These are phyloP conservation scores for Mucor sp. DNA, from an alignment of 371 early-diverging fungal genomes.

Conservation along the genomic window DNA sequence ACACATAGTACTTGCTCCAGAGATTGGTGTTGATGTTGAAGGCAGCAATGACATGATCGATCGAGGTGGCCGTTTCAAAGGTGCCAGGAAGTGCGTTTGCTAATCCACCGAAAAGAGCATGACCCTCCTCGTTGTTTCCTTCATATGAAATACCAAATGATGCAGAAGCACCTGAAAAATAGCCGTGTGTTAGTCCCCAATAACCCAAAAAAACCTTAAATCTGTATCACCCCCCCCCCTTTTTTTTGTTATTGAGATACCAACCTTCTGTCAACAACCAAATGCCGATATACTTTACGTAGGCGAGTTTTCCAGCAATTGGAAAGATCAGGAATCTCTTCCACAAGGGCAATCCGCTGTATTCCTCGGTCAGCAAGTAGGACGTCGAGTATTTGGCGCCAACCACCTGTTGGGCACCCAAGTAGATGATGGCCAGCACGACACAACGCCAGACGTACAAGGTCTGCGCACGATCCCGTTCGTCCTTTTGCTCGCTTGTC, in stretches of 20 bases:
- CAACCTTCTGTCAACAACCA: constrained; percentile 72
- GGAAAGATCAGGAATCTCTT: constrained; percentile 48
- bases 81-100: constrained; percentile 55
- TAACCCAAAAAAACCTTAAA: constrained; percentile 16
- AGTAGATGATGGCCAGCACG: constrained; percentile 51
- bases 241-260: background rate
- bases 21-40: constrained; percentile 81
- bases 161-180: constrained; percentile 51
- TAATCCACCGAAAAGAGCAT: constrained; percentile 58
- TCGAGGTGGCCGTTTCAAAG: constrained; percentile 60
- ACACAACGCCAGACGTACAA: constrained; percentile 51
- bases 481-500: constrained; percentile 33
- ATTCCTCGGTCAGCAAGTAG: constrained; percentile 57
- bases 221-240: constrained; percentile 2
- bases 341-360: constrained; percentile 36
- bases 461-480: constrained; percentile 44
- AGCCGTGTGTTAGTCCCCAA: constrained; percentile 6
- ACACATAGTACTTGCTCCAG: constrained; percentile 75
- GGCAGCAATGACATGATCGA: constrained; percentile 57
- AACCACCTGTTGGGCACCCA: constrained; percentile 54
- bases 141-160: constrained; percentile 68
- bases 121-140: constrained; percentile 54
- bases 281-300: constrained; percentile 71
- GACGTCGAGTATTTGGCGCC: constrained; percentile 50
- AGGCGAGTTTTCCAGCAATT: constrained; percentile 59